Evolutionary conservation across 164 flowering plant genomes (phyloP).

Genomic region (Hamamelis virginiana): DNA sequence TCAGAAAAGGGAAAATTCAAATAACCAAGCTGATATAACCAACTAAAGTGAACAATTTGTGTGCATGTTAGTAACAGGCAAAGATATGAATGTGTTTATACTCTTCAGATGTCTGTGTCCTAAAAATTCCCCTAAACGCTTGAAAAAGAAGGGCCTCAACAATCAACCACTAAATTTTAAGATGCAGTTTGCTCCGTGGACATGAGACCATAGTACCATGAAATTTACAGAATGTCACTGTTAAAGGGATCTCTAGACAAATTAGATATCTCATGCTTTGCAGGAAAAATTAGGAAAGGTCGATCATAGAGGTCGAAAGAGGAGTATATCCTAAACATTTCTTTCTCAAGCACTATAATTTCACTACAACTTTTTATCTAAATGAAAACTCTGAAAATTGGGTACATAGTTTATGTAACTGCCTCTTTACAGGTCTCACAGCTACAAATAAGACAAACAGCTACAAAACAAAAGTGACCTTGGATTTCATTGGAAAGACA

Average conservation of each 20-base stretch:
- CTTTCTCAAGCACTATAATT: too few relatives aligned
- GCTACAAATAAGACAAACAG: too few relatives aligned
- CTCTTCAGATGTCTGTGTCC: neutral
- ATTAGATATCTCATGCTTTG: neutral
- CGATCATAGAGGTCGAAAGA: neutral
- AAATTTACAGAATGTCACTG: neutral
- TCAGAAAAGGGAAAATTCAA: neutral
- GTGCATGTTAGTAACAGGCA: too few relatives aligned
- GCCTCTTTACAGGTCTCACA: too few relatives aligned
- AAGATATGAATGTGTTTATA: neutral
- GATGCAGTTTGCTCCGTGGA: neutral
- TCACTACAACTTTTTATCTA: too few relatives aligned
- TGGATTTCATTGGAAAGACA: too few relatives aligned
- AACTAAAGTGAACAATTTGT: neutral
- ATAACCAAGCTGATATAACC: neutral
- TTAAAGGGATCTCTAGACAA: neutral
- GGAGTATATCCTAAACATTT: neutral
- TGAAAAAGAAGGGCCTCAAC: neutral
- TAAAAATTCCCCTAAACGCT: too few relatives aligned
- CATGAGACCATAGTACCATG: neutral
- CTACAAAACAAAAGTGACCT: too few relatives aligned
- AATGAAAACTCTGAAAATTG: too few relatives aligned
- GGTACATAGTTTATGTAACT: too few relatives aligned
- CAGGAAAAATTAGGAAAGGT: too few relatives aligned
- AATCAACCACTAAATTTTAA: neutral